Conservation (phyloP, 768 basidiomycete species). For the Cystobasidiopsis lactophilus region DNA sequence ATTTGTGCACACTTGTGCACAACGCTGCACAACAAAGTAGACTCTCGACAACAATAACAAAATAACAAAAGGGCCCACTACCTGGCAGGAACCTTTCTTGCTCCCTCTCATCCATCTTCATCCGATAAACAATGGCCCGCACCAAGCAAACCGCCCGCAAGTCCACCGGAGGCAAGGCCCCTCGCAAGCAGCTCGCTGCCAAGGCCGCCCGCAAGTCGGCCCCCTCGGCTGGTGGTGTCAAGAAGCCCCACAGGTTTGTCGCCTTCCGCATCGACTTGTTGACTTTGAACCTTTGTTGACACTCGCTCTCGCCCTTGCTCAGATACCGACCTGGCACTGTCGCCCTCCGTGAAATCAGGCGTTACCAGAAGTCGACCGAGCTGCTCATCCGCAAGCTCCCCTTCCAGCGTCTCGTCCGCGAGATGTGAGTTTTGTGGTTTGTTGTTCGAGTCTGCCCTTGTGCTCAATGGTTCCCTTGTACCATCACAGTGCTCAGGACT, state of each 20-base stretch:
- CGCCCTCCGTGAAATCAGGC: slow-evolving; percentile 32
- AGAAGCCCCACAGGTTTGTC: slow-evolving; percentile 52
- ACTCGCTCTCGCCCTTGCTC: slow-evolving; percentile 20
- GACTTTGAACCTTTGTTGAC: slow-evolving; percentile 24
- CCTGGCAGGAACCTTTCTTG: too few species aligned
- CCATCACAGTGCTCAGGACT: slow-evolving; percentile 67
- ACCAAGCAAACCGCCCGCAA: slow-evolving; percentile 37
- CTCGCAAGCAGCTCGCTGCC: slow-evolving; percentile 83
- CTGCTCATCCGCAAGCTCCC: slow-evolving; percentile 25
- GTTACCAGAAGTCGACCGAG: slow-evolving; percentile 27
- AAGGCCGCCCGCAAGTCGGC: slow-evolving; percentile 82
- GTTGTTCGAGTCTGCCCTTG: slow-evolving; percentile 32
- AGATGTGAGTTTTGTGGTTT: slow-evolving; percentile 38
- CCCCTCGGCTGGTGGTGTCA: slow-evolving; percentile 77
- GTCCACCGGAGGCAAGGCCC: slow-evolving; percentile 52
- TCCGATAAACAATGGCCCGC: slow-evolving; percentile 9
- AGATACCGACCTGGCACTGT: slow-evolving; percentile 37
- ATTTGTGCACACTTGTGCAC: too few species aligned
- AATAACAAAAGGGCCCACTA: slow-evolving; percentile 31
- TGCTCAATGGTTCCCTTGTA: too few species aligned
- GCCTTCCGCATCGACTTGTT: not conserved
- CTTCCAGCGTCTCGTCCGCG: slow-evolving; percentile 22
- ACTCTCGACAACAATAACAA: too few species aligned
- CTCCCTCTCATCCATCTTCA: too few species aligned
- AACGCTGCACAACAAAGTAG: too few species aligned